These are phyloP conservation scores for Talaromyces proteolyticus DNA, from an alignment of 495 filamentous ascomycete genomes.

Conservation along the genomic window DNA sequence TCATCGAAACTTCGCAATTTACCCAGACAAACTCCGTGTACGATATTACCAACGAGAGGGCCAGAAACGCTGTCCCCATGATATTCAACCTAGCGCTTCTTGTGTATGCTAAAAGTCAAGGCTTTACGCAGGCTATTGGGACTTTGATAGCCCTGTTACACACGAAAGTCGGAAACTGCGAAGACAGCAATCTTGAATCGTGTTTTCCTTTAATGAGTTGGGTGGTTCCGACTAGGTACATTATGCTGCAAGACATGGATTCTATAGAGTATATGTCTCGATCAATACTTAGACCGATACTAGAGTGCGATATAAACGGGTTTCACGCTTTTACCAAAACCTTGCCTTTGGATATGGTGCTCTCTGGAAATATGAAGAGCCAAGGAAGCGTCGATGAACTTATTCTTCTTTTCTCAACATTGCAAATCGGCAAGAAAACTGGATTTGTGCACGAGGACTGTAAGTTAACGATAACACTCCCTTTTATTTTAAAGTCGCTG, in stretches of 20 bases:
- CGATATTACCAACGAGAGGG: constrained; percentile 4
- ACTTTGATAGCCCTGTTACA: constrained; percentile 56
- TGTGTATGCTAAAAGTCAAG: constrained; percentile 35
- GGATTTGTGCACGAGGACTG: constrained; percentile 70
- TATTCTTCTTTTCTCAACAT: constrained; percentile 57
- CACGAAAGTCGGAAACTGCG: constrained; percentile 28
- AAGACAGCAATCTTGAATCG: constrained; percentile 5
- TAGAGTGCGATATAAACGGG: constrained; percentile 48
- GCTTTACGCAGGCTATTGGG: constrained; percentile 59
- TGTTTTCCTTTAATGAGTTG: constrained; percentile 21
- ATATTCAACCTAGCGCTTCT: constrained; percentile 32
- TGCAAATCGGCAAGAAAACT: constrained; percentile 74
- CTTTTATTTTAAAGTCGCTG: constrained; percentile 6
- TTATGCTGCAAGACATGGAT: constrained; percentile 41
- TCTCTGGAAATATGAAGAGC: constrained; percentile 32
- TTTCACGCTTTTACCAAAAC: constrained; percentile 52
- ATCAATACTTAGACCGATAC: constrained; percentile 68
- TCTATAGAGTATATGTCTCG: constrained; percentile 59
- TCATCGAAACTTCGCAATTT: constrained; percentile 13
- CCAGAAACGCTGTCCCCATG: constrained; percentile 16
- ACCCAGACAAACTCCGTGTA: constrained; percentile 6
- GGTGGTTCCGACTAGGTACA: constrained; percentile 29
- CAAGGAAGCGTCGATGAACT: constrained; percentile 42
- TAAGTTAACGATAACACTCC: constrained; percentile 29
- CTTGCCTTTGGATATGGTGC: constrained; percentile 32